phyloP scores from a whole-genome alignment of 257 asterid genomes.

The Forsythia viridissima region DNA sequence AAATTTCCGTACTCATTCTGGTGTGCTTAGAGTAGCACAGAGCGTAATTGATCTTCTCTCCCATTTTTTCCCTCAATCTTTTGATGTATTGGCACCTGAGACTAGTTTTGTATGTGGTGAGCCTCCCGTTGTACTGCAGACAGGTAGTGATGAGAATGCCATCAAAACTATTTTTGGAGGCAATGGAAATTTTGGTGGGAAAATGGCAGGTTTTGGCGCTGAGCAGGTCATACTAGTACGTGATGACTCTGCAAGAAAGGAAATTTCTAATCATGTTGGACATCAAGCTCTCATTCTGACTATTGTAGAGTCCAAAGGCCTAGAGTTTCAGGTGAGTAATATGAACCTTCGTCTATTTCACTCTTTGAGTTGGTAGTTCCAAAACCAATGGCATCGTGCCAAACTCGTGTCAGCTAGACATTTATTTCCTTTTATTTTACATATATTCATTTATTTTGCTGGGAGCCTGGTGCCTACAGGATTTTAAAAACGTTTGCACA shows the following conservation, averaged over 20 bases:
- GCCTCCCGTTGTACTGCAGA: constrained; percentile 58
- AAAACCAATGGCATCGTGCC: too few species aligned
- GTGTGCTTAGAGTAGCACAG: constrained; percentile 64
- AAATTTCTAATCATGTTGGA: constrained; percentile 42
- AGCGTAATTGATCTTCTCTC: constrained; percentile 57
- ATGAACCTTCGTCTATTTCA: not conserved
- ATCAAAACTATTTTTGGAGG: constrained; percentile 55
- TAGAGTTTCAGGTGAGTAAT: constrained; percentile 64
- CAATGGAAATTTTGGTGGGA: constrained; percentile 32
- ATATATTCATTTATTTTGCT: too few species aligned
- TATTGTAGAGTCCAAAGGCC: constrained; percentile 69
- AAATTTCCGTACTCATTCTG: constrained; percentile 71
- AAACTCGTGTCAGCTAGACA: too few species aligned
- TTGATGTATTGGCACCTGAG: constrained; percentile 59
- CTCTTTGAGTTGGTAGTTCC: not conserved
- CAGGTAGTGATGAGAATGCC: constrained; percentile 52
- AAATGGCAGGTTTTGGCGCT: constrained; percentile 66
- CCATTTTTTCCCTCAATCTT: constrained; percentile 54
- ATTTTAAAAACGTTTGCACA: too few species aligned
- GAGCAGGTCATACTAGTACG: constrained; percentile 70
- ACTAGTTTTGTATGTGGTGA: constrained; percentile 64
- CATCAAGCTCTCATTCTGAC: constrained; percentile 61
- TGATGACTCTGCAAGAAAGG: constrained; percentile 46
- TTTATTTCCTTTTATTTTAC: too few species aligned
- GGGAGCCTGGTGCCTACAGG: too few species aligned